A percentile compares a stretch with the other conserved stretches of the same genome.
These are phyloP conservation scores for Suillus weaverae DNA, from an alignment of 768 basidiomycete genomes.

Conservation along the genomic window DNA sequence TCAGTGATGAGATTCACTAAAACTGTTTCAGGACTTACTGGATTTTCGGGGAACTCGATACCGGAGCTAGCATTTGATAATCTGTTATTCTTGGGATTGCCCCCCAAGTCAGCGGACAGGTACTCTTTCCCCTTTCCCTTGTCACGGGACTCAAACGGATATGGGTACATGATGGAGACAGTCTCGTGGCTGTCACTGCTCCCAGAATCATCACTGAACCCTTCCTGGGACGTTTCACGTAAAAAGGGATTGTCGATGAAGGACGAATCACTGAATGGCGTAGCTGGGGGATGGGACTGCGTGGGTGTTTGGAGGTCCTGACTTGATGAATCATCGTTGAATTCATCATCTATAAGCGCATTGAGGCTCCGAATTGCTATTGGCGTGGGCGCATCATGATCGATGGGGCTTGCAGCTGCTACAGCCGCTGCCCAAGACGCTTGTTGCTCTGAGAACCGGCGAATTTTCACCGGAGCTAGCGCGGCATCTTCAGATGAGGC, in stretches of 20 bases:
- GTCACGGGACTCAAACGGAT: conserved; percentile 1
- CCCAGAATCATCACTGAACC: not conserved
- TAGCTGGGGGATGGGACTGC: not conserved
- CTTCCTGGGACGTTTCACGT: not conserved
- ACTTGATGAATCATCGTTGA: not conserved
- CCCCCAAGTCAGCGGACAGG: not conserved
- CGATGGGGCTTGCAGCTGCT: conserved; percentile 8
- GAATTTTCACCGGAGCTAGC: not conserved
- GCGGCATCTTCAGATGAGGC: not conserved
- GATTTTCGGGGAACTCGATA: conserved; percentile 5
- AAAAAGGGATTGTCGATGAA: conserved; percentile 6
- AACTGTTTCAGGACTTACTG: conserved; percentile 1
- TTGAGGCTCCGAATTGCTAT: not conserved
- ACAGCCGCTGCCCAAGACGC: conserved; percentile 8
- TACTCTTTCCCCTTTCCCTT: not conserved
- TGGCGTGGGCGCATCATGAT: not conserved
- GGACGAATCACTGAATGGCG: not conserved
- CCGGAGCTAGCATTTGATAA: conserved; percentile 10
- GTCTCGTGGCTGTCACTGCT: conserved; percentile 6
- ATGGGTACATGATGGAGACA: not conserved
- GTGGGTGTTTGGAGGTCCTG: conserved; percentile 5
- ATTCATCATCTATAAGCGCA: not conserved
- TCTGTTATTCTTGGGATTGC: conserved; percentile 2
- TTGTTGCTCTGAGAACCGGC: not conserved
- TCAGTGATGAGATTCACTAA: not conserved